phyloP scores from a whole-genome alignment of 805 yeast genomes.

The Cyberlindnera veronae region DNA sequence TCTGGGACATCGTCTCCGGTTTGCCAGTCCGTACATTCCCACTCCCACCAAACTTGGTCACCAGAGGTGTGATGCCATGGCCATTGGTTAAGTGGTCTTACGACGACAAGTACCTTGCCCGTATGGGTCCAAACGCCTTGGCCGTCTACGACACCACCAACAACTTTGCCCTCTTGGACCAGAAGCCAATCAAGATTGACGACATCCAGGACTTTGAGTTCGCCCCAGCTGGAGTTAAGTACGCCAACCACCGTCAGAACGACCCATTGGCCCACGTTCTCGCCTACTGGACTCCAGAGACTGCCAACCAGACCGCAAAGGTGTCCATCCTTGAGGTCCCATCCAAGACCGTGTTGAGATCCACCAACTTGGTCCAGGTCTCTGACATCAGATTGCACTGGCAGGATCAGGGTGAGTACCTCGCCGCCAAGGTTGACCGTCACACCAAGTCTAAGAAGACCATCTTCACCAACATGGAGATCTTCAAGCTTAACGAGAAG shows the following conservation, averaged over 20 bases:
- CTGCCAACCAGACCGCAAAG: constrained; percentile 87
- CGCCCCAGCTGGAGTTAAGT: constrained; percentile 83
- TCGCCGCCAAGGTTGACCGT: constrained; percentile 95
- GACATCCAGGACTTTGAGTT: constrained; percentile 90
- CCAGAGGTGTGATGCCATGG: constrained; percentile 76
- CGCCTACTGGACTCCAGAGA: constrained; percentile 97
- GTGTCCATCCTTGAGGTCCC: constrained; percentile 89
- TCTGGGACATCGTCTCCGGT: constrained; percentile 88
- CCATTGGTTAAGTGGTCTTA: constrained; percentile 95
- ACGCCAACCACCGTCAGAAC: constrained; percentile 51
- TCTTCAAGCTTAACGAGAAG: constrained; percentile 81
- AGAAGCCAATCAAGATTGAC: constrained; percentile 77
- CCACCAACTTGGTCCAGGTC: constrained; percentile 92
- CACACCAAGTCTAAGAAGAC: constrained; percentile 95
- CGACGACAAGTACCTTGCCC: constrained; percentile 91
- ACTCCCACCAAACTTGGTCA: constrained; percentile 67
- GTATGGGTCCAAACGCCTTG: constrained; percentile 89
- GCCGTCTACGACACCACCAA: constrained; percentile 81
- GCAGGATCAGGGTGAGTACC: constrained; percentile 81
- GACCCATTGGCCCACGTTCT: constrained; percentile 62
- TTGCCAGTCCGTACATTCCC: constrained; percentile 88
- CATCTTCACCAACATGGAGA: constrained; percentile 84
- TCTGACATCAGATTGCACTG: constrained; percentile 87
- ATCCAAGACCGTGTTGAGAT: constrained; percentile 76
- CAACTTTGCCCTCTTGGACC: constrained; percentile 76